Conservation (phyloP, 192 early-diverging fungal species). For the Linnemannia zychae region DNA sequence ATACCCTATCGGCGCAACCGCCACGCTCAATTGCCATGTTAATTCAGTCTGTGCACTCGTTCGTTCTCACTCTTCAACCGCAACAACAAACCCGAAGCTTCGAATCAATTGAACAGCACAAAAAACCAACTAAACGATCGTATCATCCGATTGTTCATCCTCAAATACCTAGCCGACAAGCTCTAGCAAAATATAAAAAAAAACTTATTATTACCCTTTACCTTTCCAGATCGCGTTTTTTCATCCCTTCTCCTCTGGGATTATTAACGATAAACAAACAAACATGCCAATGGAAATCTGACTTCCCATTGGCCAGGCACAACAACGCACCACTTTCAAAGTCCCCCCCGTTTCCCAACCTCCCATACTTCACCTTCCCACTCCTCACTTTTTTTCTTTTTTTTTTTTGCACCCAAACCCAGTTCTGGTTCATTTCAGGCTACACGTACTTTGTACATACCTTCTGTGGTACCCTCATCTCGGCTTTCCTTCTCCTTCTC, state of each 20-base stretch:
- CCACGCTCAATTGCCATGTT: too few species aligned
- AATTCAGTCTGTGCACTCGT: neutral
- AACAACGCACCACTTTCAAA: slow-evolving; percentile 32
- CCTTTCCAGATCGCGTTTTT: neutral
- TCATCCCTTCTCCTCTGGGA: neutral
- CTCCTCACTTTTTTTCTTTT: neutral
- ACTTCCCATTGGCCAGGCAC: slow-evolving; percentile 13
- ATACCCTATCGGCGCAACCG: neutral
- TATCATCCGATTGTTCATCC: neutral
- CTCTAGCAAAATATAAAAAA: neutral
- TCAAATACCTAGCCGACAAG: neutral
- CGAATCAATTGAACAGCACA: neutral
- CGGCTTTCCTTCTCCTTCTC: neutral
- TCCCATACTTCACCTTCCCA: neutral
- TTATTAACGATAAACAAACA: slow-evolving; percentile 1
- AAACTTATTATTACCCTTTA: neutral
- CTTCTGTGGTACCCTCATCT: neutral
- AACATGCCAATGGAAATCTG: neutral
- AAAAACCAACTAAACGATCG: neutral
- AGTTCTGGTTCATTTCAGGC: neutral
- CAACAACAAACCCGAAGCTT: neutral
- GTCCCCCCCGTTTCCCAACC: neutral
- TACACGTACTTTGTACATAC: neutral
- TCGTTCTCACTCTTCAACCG: neutral
- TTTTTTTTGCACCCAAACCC: neutral